Evolutionary conservation across 2,329 filamentous ascomycete genomes (phyloP).

Genomic region (Stemphylium lycopersici): DNA sequence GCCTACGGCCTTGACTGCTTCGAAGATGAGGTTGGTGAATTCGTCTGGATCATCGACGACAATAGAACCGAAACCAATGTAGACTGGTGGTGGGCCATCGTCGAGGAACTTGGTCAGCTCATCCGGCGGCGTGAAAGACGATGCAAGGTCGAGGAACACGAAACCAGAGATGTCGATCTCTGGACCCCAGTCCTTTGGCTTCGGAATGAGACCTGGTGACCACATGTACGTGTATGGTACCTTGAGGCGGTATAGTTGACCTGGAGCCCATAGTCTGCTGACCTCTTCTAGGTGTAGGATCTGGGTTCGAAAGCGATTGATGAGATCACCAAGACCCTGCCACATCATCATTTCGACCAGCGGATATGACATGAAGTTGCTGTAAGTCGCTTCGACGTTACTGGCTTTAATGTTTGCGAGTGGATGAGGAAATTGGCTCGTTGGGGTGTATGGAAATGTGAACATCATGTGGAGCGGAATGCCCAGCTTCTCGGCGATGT

Average conservation of each 20-base stretch:
- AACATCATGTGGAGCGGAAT: conserved; percentile 87
- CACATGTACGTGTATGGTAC: conserved; percentile 76
- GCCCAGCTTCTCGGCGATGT: conserved; percentile 75
- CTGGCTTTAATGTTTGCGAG: conserved; percentile 75
- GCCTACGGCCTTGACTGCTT: conserved; percentile 68
- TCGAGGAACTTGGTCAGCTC: conserved; percentile 54
- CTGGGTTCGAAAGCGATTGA: conserved; percentile 74
- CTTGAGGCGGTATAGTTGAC: conserved; percentile 72
- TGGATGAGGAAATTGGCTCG: conserved; percentile 76
- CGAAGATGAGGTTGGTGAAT: conserved; percentile 74
- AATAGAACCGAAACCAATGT: conserved; percentile 79
- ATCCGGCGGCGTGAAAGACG: conserved; percentile 64
- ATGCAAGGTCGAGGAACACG: conserved; percentile 74
- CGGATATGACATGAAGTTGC: conserved; percentile 81
- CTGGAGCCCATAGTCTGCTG: conserved; percentile 77
- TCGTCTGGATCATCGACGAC: conserved; percentile 73
- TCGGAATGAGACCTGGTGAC: conserved; percentile 69
- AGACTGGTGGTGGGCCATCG: conserved; percentile 63
- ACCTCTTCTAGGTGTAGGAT: conserved; percentile 75
- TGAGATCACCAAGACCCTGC: conserved; percentile 72
- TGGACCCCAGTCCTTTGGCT: conserved; percentile 70
- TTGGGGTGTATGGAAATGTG: conserved; percentile 82
- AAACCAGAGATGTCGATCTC: conserved; percentile 79
- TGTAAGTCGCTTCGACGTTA: conserved; percentile 74
- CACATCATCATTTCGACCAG: conserved; percentile 78